Base-by-base conservation (phyloP, 2,329 filamentous ascomycete genomes). In the Grosmannia clavigera region DNA sequence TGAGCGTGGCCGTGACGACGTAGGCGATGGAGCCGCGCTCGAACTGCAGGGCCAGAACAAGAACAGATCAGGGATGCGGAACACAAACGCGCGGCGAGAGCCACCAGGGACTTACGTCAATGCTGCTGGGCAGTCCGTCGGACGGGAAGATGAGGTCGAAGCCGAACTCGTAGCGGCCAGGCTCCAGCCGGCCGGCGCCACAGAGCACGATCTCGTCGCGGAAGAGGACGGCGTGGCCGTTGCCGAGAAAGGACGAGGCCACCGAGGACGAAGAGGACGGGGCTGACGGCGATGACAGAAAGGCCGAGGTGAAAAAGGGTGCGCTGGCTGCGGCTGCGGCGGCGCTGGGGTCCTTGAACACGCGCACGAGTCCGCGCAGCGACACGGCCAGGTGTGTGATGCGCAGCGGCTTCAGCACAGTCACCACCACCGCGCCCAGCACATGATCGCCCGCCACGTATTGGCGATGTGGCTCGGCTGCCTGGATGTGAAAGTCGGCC, bases 11-110 rank as follows among this genome's bases (percentile, higher is more conserved):
- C 6, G 90, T 92, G 67, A 97, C 82, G 75, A 92, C 84, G 74
- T 97, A 99, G 25, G 88, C 87, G 67, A 99, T 90, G 2, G 90
- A 92, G 43, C 94, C 94, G 69, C 92, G 85, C 74, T 97, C 94
- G 72, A 99, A 99, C 91, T 97, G 54, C 1, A 6, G 35, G 9
- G 35, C 9, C 35, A 19, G 10, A 48, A 53, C 27, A 51, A 60
- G 33, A 56, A 55, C 55, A 43, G 46, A 52, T 40, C 11, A 27
- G 22, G 53, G 22, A 22, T 22, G 22, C 22, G 22, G 22, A 22
- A 22, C 22, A 22, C 50, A 9, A 9, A 19, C 31, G 27, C 12
- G 16, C 22, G 22, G 22, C 22, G 22, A 22, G 22, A 22, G 22
- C 22, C 22, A 43, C 48, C 22, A 51, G 57, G 33, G 57, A 96